A percentile compares a stretch with the other conserved stretches of the same genome.
Evolutionary conservation across 2,329 filamentous ascomycete species (phyloP).

Genomic region (Stemphylium vesicarium): DNA sequence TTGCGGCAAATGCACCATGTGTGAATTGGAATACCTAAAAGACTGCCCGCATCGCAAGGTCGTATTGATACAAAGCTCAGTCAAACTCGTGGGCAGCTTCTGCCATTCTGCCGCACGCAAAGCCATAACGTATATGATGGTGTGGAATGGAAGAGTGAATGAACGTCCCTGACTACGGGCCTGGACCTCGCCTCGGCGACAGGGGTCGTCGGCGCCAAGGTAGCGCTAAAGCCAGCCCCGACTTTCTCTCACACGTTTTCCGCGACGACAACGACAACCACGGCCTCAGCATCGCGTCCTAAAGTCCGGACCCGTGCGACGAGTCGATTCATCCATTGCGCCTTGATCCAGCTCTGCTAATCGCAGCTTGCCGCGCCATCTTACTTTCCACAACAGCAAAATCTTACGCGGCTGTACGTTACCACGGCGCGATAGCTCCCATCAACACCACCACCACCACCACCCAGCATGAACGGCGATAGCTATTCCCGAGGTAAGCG

Average conservation of each 20-base stretch:
- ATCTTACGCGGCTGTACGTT: constrained; percentile 18
- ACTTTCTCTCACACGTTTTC: constrained; percentile 26
- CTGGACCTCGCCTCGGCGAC: constrained; percentile 12
- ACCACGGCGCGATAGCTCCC: constrained; percentile 20
- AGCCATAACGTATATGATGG: constrained; percentile 45
- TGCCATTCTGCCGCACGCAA: constrained; percentile 76
- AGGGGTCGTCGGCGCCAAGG: constrained; percentile 25
- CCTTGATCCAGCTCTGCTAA: constrained; percentile 20
- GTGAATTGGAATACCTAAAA: too few relatives aligned
- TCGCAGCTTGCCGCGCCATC: constrained; percentile 24
- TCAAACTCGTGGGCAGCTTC: constrained; percentile 80
- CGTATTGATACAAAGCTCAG: constrained; percentile 92
- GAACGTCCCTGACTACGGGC: background rate
- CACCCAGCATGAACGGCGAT: constrained; percentile 78
- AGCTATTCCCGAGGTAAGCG: constrained; percentile 77
- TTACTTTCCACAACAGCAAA: constrained; percentile 5
- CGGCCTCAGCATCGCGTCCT: constrained; percentile 26
- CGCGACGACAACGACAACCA: constrained; percentile 18
- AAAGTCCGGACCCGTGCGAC: constrained; percentile 19
- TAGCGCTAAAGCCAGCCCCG: constrained; percentile 19
- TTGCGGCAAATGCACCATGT: too few relatives aligned
- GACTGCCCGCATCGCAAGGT: constrained; percentile 94
- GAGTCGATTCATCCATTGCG: constrained; percentile 9
- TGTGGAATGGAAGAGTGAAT: constrained; percentile 4
- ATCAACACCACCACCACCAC: constrained; percentile 9